Conservation (phyloP, 106 monocot species). For the Platanthera guangdongensis region DNA sequence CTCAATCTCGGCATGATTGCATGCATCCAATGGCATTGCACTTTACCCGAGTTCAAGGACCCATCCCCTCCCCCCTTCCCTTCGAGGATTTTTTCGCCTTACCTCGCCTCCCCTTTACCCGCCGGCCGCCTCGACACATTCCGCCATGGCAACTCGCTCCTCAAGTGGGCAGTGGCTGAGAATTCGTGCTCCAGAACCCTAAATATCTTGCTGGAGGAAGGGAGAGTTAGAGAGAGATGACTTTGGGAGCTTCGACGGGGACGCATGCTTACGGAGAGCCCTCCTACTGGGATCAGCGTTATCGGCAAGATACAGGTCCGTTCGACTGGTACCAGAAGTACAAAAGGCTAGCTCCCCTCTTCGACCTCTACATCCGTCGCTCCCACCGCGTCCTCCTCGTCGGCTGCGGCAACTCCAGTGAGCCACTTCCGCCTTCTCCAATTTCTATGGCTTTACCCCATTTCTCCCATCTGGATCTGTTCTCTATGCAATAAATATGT, state of each 20-base stretch:
- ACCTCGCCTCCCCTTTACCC: too few relatives aligned
- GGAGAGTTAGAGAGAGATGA: slow-evolving; percentile 20
- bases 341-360: slow-evolving; percentile 41
- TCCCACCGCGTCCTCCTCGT: slow-evolving; percentile 66
- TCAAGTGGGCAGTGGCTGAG: too few relatives aligned
- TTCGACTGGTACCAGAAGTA: slow-evolving; percentile 99
- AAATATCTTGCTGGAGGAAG: not conserved
- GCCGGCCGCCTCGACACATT: too few relatives aligned
- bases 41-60: too few relatives aligned
- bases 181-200: too few relatives aligned
- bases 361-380: slow-evolving; percentile 50
- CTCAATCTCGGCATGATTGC: too few relatives aligned
- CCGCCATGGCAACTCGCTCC: too few relatives aligned
- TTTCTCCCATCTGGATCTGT: not conserved
- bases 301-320: slow-evolving; percentile 45
- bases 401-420: slow-evolving; percentile 93
- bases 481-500: not conserved
- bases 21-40: too few relatives aligned
- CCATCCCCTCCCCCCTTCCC: too few relatives aligned
- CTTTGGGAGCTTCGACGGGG: slow-evolving; percentile 14
- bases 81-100: too few relatives aligned
- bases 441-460: not conserved
- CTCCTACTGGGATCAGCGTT: slow-evolving; percentile 83
- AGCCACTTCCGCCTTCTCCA: not conserved
- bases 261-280: slow-evolving; percentile 85